Evolutionary conservation across 257 asterid genomes (phyloP), one percentile per base, ranked within the genome.

Genomic region (Linaria vulgaris): DNA sequence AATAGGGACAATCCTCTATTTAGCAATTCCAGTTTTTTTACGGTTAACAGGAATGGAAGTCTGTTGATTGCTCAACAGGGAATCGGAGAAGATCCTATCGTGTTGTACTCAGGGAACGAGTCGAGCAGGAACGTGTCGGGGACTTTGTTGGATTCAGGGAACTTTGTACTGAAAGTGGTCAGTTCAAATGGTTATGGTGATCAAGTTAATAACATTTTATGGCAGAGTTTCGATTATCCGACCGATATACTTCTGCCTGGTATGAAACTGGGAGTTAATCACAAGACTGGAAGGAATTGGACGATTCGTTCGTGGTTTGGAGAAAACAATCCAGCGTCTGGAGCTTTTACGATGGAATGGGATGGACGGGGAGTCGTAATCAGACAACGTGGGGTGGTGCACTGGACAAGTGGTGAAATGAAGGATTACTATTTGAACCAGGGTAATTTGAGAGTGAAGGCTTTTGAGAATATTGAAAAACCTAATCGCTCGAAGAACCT

Each of bases 181-280:
- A 9, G 41, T 34, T 34, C 76, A 22, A n/a, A 58, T 21, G 57
- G 37, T 34, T 8, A 7, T 24, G 46, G 46, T 0, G 21, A n/a
- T n/a, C n/a, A 41, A 43, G 52, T 59, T 9, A n/a, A n/a, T n/a
- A n/a, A n/a, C n/a, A 12, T 69, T 9, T 15, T 78, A 16, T 79
- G 84, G 84, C 78, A 87, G 34, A 88, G 95, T 51, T 83, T 73
- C 21, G 91, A 85, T 69, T 72, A 79, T 73, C 94, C 94, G 7
- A 85, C 85, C 0, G 72, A 76, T 39, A 74, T 75, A 0, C 82
- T 88, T 68, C 77, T 88, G 0, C 81, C 91, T 12, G 79, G 77
- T n/a, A 88, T 83, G 88, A 83, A 59, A 76, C 49, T 83, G 5
- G 79, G 90, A 1, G 56, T 69, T 47, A 70, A 87, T 59, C 76